A percentile compares a stretch with the other conserved stretches of the same genome.
phyloP scores from a whole-genome alignment of 306 rosid genomes.

The Oemleria cerasiformis region DNA sequence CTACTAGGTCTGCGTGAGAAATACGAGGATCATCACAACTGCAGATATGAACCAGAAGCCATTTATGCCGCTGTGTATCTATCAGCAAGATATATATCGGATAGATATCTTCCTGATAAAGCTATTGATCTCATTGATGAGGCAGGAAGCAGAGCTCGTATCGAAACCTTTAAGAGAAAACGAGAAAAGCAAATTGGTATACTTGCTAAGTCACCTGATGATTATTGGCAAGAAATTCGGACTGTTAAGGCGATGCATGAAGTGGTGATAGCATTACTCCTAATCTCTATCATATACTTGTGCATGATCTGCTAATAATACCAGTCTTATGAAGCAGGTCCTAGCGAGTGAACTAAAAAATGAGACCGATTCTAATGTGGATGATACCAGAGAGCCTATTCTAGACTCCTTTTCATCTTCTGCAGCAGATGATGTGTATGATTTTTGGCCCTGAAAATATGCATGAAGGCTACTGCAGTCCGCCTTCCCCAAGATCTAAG shows the following conservation, averaged over 20 bases:
- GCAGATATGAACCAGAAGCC: conserved; percentile 69
- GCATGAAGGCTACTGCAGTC: conserved; percentile 11
- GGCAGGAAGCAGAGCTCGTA: conserved; percentile 93
- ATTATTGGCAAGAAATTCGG: conserved; percentile 81
- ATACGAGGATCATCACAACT: conserved; percentile 74
- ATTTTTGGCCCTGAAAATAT: conserved; percentile 28
- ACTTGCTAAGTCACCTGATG: conserved; percentile 63
- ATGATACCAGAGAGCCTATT: conserved; percentile 36
- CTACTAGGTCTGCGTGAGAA: conserved; percentile 65
- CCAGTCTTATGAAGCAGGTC: conserved; percentile 33
- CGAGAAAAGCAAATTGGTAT: conserved; percentile 50
- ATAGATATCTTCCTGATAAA: conserved; percentile 96
- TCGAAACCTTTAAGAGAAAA: conserved; percentile 67
- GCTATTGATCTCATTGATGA: conserved; percentile 96
- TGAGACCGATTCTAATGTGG: conserved; percentile 44
- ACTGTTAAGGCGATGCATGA: conserved; percentile 72
- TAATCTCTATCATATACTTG: background rate
- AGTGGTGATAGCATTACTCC: conserved; percentile 49
- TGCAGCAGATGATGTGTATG: conserved; percentile 54
- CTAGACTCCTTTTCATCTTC: conserved; percentile 53
- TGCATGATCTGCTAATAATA: conserved; percentile 16
- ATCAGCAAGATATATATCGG: conserved; percentile 68
- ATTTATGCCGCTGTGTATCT: conserved; percentile 67
- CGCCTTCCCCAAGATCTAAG: conserved; percentile 12
- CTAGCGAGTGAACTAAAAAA: conserved; percentile 56